Percentiles rank a stretch among this genome's conserved stretches.
These are phyloP conservation scores for Symmetrospora coprosmae DNA, from an alignment of 768 basidiomycete species.

Conservation along the genomic window DNA sequence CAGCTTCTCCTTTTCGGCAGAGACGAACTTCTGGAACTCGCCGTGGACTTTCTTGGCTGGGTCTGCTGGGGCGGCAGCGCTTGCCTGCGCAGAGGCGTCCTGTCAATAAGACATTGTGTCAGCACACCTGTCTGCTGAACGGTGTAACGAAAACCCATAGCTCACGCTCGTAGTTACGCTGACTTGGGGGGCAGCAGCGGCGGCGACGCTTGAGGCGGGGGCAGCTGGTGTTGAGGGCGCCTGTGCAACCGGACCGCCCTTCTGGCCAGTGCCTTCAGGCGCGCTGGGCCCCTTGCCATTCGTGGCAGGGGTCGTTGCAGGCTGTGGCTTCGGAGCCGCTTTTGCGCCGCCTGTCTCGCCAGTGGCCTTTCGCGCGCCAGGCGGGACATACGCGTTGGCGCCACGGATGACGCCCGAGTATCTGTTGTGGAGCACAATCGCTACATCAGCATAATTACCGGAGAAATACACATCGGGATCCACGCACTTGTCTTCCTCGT, in stretches of 20 bases:
- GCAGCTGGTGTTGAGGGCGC: background rate
- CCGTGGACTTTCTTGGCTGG: conserved; percentile 55
- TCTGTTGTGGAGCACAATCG: conserved; percentile 41
- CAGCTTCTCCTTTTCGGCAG: conserved; percentile 73
- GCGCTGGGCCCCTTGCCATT: too few species aligned
- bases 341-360: conserved; percentile 16
- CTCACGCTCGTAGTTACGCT: conserved; percentile 36
- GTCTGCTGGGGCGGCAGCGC: background rate
- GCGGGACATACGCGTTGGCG: conserved; percentile 83
- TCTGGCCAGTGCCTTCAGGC: too few species aligned
- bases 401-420: conserved; percentile 84
- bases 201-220: background rate
- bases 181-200: conserved; percentile 40
- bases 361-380: conserved; percentile 57
- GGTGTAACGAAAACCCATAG: too few species aligned
- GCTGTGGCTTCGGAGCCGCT: conserved; percentile 28
- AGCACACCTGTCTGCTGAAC: too few species aligned
- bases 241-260: background rate
- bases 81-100: background rate
- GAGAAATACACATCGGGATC: conserved; percentile 9
- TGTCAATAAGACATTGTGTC: too few species aligned
- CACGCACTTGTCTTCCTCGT: conserved; percentile 90
- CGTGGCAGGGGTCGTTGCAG: conserved; percentile 23
- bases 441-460: conserved; percentile 4
- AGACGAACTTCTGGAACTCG: conserved; percentile 84